Base-by-base conservation (phyloP, 164 flowering plant species). In the Vitis vinifera region DNA sequence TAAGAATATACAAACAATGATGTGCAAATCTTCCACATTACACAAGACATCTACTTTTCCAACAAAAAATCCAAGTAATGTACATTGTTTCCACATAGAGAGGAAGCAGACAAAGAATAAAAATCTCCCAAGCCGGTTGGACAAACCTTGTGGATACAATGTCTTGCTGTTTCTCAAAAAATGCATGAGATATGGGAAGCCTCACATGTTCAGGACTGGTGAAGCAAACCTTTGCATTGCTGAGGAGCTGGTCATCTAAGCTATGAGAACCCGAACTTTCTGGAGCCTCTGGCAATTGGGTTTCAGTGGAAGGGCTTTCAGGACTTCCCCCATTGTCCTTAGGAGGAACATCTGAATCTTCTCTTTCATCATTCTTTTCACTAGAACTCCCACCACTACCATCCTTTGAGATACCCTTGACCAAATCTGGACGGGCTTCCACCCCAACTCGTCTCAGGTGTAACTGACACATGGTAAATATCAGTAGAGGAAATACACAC, bases 381-480 rank as follows among this genome's bases (percentile, higher is more conserved):
- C 87, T 85, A 48, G 88, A 75, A 68, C 86, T 77, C 19, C 87
- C 88, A 50, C 75, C 87, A 37, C 50, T 72, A 48, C 78, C 85
- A 70, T 79, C 88, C 58, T 75, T 88, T 69, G 91, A 66, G 59
- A 74, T 53, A 30, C 84, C 83, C 2, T 15, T 80, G 17, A 88
- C 84, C 65, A 92, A 70, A 47, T 89, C 95, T 44, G 86, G 89
- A n/a, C 82, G 85, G 23, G 91, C 75, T 80, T 93, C 99, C 55
- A 94, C 92, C 59, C 96, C 98, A 72, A 90, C 99, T 59, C 94
- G 83, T 71, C 99, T 83, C 78, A 94, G 74, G 76, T 94, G 99
- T 58, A 94, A 75, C 99, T 94, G 87, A 62, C 53, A 59, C 59
- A 73, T 63, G 58, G 23, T 50, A 64, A 31, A 62, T 11, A 59